Evolutionary conservation across 345 rosid species (phyloP).

Genomic region (Cardamine resedifolia): DNA sequence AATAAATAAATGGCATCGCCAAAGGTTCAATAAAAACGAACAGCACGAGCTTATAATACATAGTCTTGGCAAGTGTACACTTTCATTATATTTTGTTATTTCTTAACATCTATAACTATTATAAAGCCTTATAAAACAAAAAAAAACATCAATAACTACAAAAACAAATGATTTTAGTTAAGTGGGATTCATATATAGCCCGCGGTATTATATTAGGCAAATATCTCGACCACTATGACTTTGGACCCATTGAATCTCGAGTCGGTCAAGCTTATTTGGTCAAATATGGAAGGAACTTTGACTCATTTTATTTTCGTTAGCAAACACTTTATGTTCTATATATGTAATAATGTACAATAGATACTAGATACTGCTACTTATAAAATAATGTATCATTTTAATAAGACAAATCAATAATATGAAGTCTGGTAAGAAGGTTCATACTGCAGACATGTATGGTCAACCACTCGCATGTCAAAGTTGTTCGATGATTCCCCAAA

Average conservation of each 20-base stretch:
- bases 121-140: too few relatives aligned
- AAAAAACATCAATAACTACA: background rate
- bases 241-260: constrained; percentile 11
- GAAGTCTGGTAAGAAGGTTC: constrained; percentile 19
- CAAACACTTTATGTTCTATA: background rate
- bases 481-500: constrained; percentile 19
- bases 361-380: background rate
- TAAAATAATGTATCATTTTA: background rate
- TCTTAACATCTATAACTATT: background rate
- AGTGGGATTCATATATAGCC: background rate
- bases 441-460: constrained; percentile 18
- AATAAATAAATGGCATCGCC: background rate
- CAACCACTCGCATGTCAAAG: constrained; percentile 25
- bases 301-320: constrained; percentile 6
- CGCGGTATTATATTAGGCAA: background rate
- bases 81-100: background rate
- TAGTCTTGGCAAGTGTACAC: background rate
- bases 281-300: constrained; percentile 32
- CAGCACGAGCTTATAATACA: background rate
- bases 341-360: background rate
- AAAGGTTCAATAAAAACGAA: background rate
- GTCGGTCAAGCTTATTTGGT: constrained; percentile 29
- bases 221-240: constrained; percentile 11
- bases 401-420: background rate
- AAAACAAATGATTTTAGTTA: background rate